Evolutionary conservation across 164 flowering plant species (phyloP), one percentile per base, ranked within the genome.

Genomic region (Akebia trifoliata): DNA sequence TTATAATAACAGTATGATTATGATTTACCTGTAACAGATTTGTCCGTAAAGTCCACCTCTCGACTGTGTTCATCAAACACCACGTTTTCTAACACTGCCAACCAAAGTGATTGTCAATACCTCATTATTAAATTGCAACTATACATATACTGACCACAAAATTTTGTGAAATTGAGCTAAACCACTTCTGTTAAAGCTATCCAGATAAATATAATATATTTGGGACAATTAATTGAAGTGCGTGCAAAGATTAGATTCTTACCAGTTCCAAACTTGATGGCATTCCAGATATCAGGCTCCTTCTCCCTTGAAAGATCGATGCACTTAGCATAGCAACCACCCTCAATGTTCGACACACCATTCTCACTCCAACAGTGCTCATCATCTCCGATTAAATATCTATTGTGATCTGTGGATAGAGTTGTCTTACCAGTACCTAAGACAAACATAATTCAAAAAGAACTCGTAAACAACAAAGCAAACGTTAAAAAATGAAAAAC

Each of bases 381-480:
- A 58, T 90, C 97, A 30, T 94, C 99, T 66, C 99, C 97, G 59
- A 94, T 88, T 53, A 94, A 68, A 47, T 75, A 81, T 57, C 99
- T 69, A 53, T 87, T 90, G 47, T 86, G 93, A 68, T 94, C 99
- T 0, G 99, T 94, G 9, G 99, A 94, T 39, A 94, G 73, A 31
- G 99, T 90, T 5, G 99, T 94, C 85, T 94, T 94, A 21, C 99
- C 99, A 42, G 99, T 94, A 62, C 99, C 98, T 93, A 62, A n/a
- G n/a, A n/a, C n/a, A n/a, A n/a, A n/a, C n/a, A n/a, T n/a, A n/a
- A n/a, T n/a, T n/a, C n/a, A n/a, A n/a, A n/a, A n/a, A n/a, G n/a
- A n/a, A n/a, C n/a, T n/a, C n/a, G 43, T 17, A 24, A 30, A 44
- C 48, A 9, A 20, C 50, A 52, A 68, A 60, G 31, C 59, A 65